Base-by-base conservation (phyloP, 2,329 filamentous ascomycete genomes). In the Plectosphaerella plurivora region DNA sequence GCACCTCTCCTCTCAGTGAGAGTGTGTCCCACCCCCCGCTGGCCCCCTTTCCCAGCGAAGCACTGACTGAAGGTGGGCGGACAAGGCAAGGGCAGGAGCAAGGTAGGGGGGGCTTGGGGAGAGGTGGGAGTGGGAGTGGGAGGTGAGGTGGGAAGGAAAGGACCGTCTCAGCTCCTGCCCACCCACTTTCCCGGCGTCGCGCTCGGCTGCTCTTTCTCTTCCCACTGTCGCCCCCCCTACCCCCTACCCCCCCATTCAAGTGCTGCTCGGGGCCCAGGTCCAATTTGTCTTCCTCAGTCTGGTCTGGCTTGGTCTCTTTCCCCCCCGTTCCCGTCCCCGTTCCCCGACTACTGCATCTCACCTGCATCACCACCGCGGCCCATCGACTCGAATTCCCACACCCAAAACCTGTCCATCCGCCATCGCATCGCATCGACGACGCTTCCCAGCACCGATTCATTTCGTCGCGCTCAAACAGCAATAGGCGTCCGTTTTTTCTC, bases 1-100 rank as follows among this genome's bases (percentile, higher is more conserved):
- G 33, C 20, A 48, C 46, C 33, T 37, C 37, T 16, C 46, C 24
- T n/a, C 15, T 8, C 28, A 33, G 28, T 12, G 28, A 12, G 28
- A 12, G 28, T 33, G 28, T 33, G 28, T 33, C 28, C 28, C 28
- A 9, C 28, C 28, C 28, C 28, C 28, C 28, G 8, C 28, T 12
- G 28, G 28, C 46, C 15, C 28, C 33, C 24, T n/a, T 42, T 36
- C 9, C 46, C 16, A 20, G n/a, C 28, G n/a, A 37, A 42, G 28
- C 28, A 52, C 42, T 45, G 45, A 52, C 24, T 16, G 51, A 48
- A 51, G 35, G 45, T 44, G 45, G 45, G 50, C 44, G 36, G n/a
- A n/a, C 36, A 25, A 50, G 48, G 48, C 36, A 45, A 37, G 47
- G 22, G 14, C 18, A 33, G 16, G 41, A 28, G n/a, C n/a, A 45